Conservation (phyloP, 352 stramenopile species). For the Hyaloperonospora arabidopsidis region DNA sequence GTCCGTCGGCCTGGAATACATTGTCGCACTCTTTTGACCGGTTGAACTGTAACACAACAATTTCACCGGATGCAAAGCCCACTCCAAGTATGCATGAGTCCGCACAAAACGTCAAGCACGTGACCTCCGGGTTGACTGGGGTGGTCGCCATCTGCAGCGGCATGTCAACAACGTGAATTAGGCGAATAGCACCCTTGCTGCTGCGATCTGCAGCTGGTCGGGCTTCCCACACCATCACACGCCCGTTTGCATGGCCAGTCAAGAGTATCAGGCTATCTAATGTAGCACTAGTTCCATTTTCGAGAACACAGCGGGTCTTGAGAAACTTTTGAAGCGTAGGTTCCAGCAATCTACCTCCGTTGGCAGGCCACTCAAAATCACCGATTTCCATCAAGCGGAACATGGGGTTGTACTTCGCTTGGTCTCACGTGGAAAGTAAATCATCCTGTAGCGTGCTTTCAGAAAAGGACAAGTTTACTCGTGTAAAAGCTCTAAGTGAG, state of each 20-base stretch:
- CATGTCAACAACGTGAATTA: constrained; percentile 50
- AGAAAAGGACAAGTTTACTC: constrained; percentile 34
- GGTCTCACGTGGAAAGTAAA: constrained; percentile 32
- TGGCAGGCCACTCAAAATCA: constrained; percentile 70
- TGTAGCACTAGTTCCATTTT: constrained; percentile 19
- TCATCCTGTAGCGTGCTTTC: constrained; percentile 43
- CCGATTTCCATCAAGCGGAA: constrained; percentile 26
- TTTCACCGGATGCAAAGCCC: constrained; percentile 48
- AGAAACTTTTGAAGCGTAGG: constrained; percentile 49
- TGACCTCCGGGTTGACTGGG: constrained; percentile 32
- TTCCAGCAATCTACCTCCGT: constrained; percentile 49
- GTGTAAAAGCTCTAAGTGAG: constrained; percentile 34
- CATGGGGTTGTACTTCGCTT: constrained; percentile 32
- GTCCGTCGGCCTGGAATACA: neutral
- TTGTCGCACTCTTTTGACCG: constrained; percentile 12
- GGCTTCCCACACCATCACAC: constrained; percentile 58
- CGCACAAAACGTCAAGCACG: constrained; percentile 41
- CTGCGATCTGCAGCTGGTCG: constrained; percentile 34
- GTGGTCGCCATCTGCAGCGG: constrained; percentile 28
- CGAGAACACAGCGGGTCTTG: no score
- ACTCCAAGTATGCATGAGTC: constrained; percentile 39
- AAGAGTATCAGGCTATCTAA: constrained; percentile 47
- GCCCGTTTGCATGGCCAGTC: constrained; percentile 48
- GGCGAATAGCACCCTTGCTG: constrained; percentile 46
- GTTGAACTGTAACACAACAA: constrained; percentile 46